Percentiles rank a stretch among this genome's conserved stretches.
phyloP scores from a whole-genome alignment of 768 basidiomycete species.

The Cystofilobasidium ferigula region DNA sequence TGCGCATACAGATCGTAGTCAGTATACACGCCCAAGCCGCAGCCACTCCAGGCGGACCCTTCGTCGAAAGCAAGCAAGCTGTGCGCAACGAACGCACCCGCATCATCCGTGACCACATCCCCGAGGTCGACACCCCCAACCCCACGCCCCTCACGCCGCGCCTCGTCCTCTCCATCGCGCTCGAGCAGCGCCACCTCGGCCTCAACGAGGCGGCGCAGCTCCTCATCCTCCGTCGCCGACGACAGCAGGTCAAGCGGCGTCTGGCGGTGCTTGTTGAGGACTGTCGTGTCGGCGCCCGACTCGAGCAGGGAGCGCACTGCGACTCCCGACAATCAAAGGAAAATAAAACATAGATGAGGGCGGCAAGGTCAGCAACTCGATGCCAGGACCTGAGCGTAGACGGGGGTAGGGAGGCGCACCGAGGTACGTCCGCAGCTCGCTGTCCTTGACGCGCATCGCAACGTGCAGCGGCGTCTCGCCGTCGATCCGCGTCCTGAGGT shows the following conservation, averaged over 20 bases:
- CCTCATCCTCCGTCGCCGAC: conserved; percentile 14
- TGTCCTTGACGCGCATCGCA: conserved; percentile 16
- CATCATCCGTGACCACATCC: not conserved
- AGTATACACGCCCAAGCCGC: too few species aligned
- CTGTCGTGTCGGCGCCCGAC: conserved; percentile 19
- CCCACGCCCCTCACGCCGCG: not conserved
- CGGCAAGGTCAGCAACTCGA: too few species aligned
- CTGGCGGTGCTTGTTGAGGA: conserved; percentile 22
- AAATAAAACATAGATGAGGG: too few species aligned
- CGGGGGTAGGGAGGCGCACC: not conserved
- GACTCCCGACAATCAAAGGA: not conserved
- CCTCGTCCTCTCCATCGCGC: not conserved
- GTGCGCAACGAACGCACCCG: too few species aligned
- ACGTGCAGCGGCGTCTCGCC: conserved; percentile 24
- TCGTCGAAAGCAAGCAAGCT: too few species aligned
- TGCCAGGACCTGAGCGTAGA: too few species aligned
- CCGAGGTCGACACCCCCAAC: not conserved
- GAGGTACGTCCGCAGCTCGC: conserved; percentile 20
- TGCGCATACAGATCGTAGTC: too few species aligned
- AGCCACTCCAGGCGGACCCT: too few species aligned
- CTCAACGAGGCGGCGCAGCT: conserved; percentile 11
- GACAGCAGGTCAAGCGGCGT: conserved; percentile 23
- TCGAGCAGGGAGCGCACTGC: conserved; percentile 5
- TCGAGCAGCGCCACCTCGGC: conserved; percentile 12
- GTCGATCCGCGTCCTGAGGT: conserved; percentile 24